phyloP scores from a whole-genome alignment of 2,329 filamentous ascomycete genomes.

The Cladosporium sp. region DNA sequence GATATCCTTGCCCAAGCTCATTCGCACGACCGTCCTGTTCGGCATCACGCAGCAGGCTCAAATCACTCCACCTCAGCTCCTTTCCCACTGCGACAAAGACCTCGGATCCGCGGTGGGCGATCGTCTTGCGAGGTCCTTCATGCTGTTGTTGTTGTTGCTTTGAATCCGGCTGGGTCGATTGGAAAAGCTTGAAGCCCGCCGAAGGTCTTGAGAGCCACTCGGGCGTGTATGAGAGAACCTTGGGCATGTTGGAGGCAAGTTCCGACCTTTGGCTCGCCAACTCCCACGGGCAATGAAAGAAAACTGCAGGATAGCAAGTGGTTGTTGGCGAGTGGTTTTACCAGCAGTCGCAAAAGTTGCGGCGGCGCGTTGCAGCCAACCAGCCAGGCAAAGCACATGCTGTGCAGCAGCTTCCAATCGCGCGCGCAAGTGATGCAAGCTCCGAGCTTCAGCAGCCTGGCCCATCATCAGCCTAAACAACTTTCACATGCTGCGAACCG shows the following conservation, averaged over 20 bases:
- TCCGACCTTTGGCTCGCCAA: background rate
- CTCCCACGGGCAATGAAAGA: background rate
- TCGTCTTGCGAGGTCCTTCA: conserved; percentile 53
- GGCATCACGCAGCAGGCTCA: conserved; percentile 69
- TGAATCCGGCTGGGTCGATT: conserved; percentile 29
- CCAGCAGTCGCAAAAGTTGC: background rate
- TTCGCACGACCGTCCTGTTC: conserved; percentile 15
- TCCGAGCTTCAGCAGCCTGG: background rate
- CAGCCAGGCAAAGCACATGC: conserved; percentile 1
- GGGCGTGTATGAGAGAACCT: conserved; percentile 79
- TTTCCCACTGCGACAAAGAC: conserved; percentile 84
- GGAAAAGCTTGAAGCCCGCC: conserved; percentile 75
- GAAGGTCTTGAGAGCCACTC: conserved; percentile 78
- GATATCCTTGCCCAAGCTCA: conserved; percentile 19
- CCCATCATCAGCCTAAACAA: background rate
- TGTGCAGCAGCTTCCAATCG: background rate
- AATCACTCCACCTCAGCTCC: conserved; percentile 87
- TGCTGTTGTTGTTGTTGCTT: conserved; percentile 20
- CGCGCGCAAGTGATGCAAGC: background rate
- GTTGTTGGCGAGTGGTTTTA: conserved; percentile 1
- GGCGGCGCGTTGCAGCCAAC: no score
- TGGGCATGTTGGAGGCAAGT: conserved; percentile 69
- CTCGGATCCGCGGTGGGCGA: conserved; percentile 79
- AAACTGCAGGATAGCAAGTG: no score
- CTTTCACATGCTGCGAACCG: conserved; percentile 10